phyloP scores from a whole-genome alignment of 805 yeast genomes.

The Helenozyma rhizophorensis region DNA sequence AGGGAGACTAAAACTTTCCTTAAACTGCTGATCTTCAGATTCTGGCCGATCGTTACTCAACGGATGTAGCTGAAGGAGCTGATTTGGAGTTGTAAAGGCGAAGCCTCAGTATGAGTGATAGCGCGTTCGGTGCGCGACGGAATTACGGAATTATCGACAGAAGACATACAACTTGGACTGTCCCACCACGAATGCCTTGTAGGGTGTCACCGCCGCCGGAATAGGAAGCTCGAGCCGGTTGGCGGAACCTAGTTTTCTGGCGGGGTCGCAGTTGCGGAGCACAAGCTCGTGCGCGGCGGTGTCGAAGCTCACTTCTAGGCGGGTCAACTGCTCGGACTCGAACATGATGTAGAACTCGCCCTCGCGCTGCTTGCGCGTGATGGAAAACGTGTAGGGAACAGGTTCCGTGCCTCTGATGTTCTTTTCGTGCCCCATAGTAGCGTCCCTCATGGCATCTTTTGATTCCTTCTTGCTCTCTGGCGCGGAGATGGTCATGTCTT shows the following conservation, averaged over 20 bases:
- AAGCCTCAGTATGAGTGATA: too few species aligned
- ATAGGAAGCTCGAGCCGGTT: conserved; percentile 7
- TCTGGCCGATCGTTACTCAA: too few species aligned
- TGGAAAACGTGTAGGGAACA: conserved; percentile 5
- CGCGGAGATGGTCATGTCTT: conserved; percentile 19
- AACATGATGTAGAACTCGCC: conserved; percentile 12
- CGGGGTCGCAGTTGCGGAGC: background rate
- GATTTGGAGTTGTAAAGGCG: too few species aligned
- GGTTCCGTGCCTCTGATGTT: background rate
- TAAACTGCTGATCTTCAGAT: too few species aligned
- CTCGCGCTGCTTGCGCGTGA: conserved; percentile 3
- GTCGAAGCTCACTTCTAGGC: conserved; percentile 2
- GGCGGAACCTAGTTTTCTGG: background rate
- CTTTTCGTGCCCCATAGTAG: background rate
- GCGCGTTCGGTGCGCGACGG: conserved; percentile 2
- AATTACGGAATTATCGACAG: conserved; percentile 1
- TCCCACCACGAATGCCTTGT: conserved; percentile 6
- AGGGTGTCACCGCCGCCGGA: conserved; percentile 6
- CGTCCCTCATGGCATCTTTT: background rate
- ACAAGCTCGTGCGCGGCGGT: background rate
- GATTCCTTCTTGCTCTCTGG: background rate
- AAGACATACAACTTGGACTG: conserved; percentile 11
- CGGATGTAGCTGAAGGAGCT: too few species aligned
- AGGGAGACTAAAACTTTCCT: too few species aligned
- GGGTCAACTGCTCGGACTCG: conserved; percentile 14